phyloP scores from a whole-genome alignment of 345 rosid species.

The Excoecaria agallocha region DNA sequence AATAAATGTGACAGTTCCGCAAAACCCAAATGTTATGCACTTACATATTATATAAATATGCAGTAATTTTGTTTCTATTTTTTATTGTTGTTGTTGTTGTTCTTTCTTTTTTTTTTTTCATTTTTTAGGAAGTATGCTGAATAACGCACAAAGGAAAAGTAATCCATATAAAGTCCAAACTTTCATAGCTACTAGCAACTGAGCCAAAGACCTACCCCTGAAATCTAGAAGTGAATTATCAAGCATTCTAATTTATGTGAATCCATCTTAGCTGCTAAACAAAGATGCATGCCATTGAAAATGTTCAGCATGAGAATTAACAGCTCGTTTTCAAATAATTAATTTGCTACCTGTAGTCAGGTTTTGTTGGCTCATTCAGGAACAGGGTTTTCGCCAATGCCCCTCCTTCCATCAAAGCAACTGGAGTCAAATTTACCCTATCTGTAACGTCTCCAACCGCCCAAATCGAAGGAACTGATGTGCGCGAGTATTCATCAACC shows the following conservation, averaged over 20 bases:
- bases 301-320: background rate
- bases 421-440: slow-evolving; percentile 92
- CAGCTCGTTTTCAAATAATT: slow-evolving; percentile 8
- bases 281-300: too few species aligned
- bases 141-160: too few species aligned
- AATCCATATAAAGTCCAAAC: too few species aligned
- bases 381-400: slow-evolving; percentile 89
- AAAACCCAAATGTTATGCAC: background rate
- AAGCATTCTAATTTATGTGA: too few species aligned
- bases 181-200: background rate
- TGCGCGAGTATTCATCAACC: slow-evolving; percentile 87
- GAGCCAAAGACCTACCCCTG: background rate
- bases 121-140: background rate
- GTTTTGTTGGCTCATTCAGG: slow-evolving; percentile 75
- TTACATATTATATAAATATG: background rate
- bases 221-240: background rate
- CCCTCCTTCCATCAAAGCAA: slow-evolving; percentile 98
- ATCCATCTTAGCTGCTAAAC: background rate
- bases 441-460: slow-evolving; percentile 98
- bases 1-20: background rate
- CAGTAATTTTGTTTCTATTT: background rate
- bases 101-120: too few species aligned
- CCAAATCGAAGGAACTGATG: slow-evolving; percentile 91
- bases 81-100: too few species aligned
- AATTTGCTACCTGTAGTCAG: slow-evolving; percentile 64